Evolutionary conservation across 1,139 yeast genomes (phyloP).

Genomic region (Geotrichum siamense): DNA sequence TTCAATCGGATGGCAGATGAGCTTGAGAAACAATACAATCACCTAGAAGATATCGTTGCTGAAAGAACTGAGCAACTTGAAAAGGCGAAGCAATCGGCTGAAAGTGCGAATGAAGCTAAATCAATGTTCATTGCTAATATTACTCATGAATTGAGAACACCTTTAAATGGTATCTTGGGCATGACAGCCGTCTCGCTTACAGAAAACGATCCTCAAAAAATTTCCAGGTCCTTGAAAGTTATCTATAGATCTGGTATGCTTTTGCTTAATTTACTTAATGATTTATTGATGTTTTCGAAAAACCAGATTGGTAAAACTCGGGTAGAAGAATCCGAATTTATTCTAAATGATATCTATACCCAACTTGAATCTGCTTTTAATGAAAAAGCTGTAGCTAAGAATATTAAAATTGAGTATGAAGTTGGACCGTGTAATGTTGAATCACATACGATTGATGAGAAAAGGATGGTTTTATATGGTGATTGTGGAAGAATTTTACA

Average conservation of each 20-base stretch:
- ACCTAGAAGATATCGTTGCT: conserved; percentile 82
- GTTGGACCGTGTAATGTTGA: conserved; percentile 42
- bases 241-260: conserved; percentile 89
- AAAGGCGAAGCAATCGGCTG: conserved; percentile 83
- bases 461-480: conserved; percentile 56
- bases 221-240: conserved; percentile 62
- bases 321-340: conserved; percentile 70
- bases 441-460: conserved; percentile 6
- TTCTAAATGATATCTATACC: conserved; percentile 59
- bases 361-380: conserved; percentile 75
- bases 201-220: conserved; percentile 58
- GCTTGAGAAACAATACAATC: conserved; percentile 71
- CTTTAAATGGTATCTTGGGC: conserved; percentile 90
- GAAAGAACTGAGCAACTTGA: conserved; percentile 84
- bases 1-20: conserved; percentile 90
- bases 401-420: conserved; percentile 52
- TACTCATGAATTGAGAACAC: conserved; percentile 91
- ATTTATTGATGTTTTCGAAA: conserved; percentile 79
- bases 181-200: conserved; percentile 93
- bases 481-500: conserved; percentile 85
- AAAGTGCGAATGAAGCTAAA: conserved; percentile 90
- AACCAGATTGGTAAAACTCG: conserved; percentile 81
- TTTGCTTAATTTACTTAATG: conserved; percentile 78
- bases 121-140: conserved; percentile 93
- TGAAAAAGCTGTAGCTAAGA: conserved; percentile 67